Evolutionary conservation across 192 early-diverging fungal genomes (phyloP).

Genomic region (Allomyces macrogynus): DNA sequence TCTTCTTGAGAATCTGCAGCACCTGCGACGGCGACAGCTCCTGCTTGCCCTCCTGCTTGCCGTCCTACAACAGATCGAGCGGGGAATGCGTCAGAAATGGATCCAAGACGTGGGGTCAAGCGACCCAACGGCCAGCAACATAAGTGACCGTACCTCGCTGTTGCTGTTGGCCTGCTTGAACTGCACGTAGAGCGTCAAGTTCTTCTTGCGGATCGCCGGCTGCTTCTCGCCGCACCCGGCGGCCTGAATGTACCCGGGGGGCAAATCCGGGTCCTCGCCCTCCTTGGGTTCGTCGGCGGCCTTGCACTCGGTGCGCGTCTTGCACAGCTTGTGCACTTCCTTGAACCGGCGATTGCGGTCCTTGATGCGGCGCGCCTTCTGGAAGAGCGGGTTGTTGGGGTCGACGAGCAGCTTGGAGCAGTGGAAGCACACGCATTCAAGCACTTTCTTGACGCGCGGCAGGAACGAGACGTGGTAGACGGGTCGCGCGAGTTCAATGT

Average conservation of each 20-base stretch:
- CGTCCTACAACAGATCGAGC: slow-evolving; percentile 14
- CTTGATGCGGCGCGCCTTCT: slow-evolving; percentile 12
- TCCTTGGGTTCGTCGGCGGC: background rate
- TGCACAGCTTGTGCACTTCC: background rate
- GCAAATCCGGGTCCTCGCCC: background rate
- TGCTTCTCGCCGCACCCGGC: background rate
- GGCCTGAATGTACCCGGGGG: background rate
- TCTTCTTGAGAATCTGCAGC: slow-evolving; percentile 62
- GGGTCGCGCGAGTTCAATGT: slow-evolving; percentile 87
- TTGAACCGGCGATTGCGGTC: slow-evolving; percentile 3
- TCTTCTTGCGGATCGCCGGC: background rate
- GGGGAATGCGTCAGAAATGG: background rate
- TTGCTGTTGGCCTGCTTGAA: background rate
- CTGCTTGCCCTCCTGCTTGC: slow-evolving; percentile 32
- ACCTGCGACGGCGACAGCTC: slow-evolving; percentile 53
- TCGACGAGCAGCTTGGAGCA: slow-evolving; percentile 88
- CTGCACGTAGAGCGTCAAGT: background rate
- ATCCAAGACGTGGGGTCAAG: background rate
- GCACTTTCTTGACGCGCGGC: slow-evolving; percentile 82
- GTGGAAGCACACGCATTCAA: slow-evolving; percentile 86
- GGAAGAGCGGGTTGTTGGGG: slow-evolving; percentile 23
- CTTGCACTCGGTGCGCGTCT: background rate
- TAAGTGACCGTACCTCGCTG: background rate
- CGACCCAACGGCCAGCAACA: too few relatives aligned
- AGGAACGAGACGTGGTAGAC: slow-evolving; percentile 86